These are phyloP conservation scores for Naganishia randhawae DNA, from an alignment of 768 basidiomycete genomes.

Conservation along the genomic window DNA sequence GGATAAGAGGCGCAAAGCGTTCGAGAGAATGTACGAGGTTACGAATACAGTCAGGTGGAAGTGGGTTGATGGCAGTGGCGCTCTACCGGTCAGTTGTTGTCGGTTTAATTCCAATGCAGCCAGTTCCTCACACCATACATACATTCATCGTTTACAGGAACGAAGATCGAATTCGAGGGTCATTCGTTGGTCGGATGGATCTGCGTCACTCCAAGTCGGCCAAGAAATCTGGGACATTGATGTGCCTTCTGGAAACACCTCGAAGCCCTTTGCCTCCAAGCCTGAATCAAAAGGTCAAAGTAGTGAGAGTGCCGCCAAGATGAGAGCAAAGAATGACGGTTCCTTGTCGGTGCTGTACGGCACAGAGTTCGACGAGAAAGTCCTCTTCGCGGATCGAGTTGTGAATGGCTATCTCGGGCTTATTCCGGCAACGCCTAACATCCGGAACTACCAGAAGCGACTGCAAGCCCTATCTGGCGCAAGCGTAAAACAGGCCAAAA, in stretches of 20 bases:
- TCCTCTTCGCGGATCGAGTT: conserved; percentile 41
- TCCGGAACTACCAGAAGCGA: conserved; percentile 39
- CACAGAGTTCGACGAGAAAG: conserved; percentile 30
- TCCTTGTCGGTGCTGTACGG: conserved; percentile 33
- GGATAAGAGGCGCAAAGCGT: conserved; percentile 57
- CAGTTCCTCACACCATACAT: background rate
- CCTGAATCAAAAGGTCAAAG: background rate
- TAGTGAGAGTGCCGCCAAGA: background rate
- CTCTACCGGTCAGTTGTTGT: conserved; percentile 61
- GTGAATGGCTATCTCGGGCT: conserved; percentile 43
- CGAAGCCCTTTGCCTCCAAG: conserved; percentile 9
- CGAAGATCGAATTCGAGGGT: conserved; percentile 86
- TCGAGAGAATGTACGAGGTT: conserved; percentile 76
- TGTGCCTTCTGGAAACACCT: conserved; percentile 9
- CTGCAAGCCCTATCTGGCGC: conserved; percentile 26
- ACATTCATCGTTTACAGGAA: conserved; percentile 2
- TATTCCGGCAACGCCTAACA: conserved; percentile 34
- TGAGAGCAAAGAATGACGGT: conserved; percentile 11
- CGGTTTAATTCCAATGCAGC: background rate
- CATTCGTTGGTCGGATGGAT: conserved; percentile 93
- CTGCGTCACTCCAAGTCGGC: conserved; percentile 81
- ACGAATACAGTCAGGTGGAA: conserved; percentile 95
- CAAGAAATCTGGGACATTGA: conserved; percentile 86
- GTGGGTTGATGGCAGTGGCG: conserved; percentile 75
- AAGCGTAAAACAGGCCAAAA: conserved; percentile 20